phyloP scores from a whole-genome alignment of 2,329 filamentous ascomycete species.

The Xylaria sp. region DNA sequence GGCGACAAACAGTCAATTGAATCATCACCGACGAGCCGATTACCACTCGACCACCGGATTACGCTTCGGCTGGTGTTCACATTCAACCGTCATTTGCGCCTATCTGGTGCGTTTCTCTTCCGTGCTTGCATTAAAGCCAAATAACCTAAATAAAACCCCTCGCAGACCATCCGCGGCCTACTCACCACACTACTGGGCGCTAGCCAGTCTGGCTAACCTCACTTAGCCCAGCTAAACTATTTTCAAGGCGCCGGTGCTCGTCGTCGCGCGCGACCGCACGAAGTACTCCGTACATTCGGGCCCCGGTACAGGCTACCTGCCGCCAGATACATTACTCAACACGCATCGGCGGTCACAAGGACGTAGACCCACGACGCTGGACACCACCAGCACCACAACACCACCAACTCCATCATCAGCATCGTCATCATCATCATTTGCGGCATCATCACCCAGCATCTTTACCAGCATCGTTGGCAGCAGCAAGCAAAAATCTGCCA shows the following conservation, averaged over 20 bases:
- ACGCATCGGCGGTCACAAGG: conserved; percentile 6
- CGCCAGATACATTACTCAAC: neutral
- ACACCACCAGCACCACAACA: neutral
- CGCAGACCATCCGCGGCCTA: conserved; percentile 25
- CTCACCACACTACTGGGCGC: conserved; percentile 22
- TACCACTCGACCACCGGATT: conserved; percentile 7
- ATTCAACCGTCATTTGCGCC: conserved; percentile 23
- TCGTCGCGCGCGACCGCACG: conserved; percentile 5
- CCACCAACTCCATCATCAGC: neutral
- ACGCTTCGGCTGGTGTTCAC: conserved; percentile 2
- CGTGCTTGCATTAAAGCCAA: conserved; percentile 31
- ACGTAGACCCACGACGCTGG: neutral
- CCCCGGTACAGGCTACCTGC: neutral
- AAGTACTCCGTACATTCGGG: conserved; percentile 1
- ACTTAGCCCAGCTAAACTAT: conserved; percentile 31
- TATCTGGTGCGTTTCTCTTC: conserved; percentile 24
- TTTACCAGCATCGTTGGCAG: neutral
- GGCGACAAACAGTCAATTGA: conserved; percentile 16
- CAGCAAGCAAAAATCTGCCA: neutral
- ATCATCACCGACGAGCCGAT: conserved; percentile 6
- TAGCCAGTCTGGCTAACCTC: conserved; percentile 27
- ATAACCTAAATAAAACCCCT: conserved; percentile 18
- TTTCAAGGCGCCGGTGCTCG: conserved; percentile 19
- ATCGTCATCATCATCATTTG: neutral
- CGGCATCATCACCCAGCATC: neutral